A percentile compares a stretch with the other conserved stretches of the same genome.
phyloP scores from a whole-genome alignment of 2,329 filamentous ascomycete species.

The Penicillium sp. region DNA sequence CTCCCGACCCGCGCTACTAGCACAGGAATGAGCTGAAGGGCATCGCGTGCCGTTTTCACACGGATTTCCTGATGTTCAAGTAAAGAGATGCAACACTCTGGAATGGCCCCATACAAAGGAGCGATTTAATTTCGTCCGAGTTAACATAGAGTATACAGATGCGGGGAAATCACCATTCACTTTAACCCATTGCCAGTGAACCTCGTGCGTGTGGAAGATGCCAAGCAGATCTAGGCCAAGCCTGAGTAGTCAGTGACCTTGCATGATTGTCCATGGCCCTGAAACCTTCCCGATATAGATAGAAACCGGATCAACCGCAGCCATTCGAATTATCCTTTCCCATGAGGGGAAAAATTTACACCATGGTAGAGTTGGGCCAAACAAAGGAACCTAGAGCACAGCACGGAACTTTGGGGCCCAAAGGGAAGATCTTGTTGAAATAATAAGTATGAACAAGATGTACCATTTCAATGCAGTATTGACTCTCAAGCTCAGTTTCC shows the following conservation, averaged over 20 bases:
- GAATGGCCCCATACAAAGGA: no score
- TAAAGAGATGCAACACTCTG: no score
- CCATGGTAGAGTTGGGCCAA: neutral
- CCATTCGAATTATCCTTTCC: neutral
- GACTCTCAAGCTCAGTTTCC: neutral
- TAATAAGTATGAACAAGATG: neutral
- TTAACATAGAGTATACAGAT: neutral
- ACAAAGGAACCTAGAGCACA: neutral
- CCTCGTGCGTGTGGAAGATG: neutral
- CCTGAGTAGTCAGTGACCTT: neutral
- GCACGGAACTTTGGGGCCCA: no score
- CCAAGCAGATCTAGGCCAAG: neutral
- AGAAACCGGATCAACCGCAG: neutral
- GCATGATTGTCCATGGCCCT: neutral
- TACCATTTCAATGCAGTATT: neutral
- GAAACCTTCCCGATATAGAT: neutral
- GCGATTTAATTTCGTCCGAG: no score
- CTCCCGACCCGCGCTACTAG: slow-evolving; percentile 14
- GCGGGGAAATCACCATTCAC: neutral
- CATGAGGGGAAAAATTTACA: neutral
- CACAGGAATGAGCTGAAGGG: slow-evolving; percentile 21
- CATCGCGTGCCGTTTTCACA: neutral
- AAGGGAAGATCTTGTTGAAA: neutral
- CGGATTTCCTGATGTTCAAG: neutral
- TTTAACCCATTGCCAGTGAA: neutral